Evolutionary conservation across 495 filamentous ascomycete species (phyloP).

Genomic region (Lepidopterella palustris): DNA sequence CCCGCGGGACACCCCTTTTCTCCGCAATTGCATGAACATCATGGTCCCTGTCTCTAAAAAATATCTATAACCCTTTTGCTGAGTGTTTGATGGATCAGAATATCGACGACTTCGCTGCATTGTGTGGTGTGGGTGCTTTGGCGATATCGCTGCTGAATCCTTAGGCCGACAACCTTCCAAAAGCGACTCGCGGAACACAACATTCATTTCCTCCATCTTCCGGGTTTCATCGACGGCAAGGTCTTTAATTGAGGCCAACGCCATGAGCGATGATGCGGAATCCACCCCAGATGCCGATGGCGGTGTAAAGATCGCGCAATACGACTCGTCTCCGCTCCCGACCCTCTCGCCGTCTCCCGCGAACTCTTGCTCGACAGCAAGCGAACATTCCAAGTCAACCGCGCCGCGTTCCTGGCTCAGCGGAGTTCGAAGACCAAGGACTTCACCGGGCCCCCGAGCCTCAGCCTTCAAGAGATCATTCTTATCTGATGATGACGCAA

Average conservation of each 20-base stretch:
- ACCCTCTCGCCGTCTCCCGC: constrained; percentile 2
- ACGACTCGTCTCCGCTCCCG: not conserved
- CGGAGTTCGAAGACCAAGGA: constrained; percentile 23
- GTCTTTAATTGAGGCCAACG: constrained; percentile 11
- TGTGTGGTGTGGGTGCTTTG: too few relatives aligned
- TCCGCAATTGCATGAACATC: constrained; percentile 6
- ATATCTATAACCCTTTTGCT: not conserved
- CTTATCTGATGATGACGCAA: constrained; percentile 31
- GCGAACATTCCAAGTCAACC: constrained; percentile 5
- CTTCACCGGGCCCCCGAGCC: constrained; percentile 21
- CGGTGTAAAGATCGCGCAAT: not conserved
- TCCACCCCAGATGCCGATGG: constrained; percentile 5
- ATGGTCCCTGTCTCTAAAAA: not conserved
- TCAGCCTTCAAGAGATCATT: constrained; percentile 19
- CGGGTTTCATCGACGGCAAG: not conserved
- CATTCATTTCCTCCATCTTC: not conserved
- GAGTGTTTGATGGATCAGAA: not conserved
- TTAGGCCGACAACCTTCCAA: not conserved
- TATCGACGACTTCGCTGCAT: not conserved
- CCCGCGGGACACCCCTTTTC: not conserved
- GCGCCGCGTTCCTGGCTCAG: constrained; percentile 26
- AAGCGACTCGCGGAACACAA: not conserved
- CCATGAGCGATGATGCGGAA: constrained; percentile 24
- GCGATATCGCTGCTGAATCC: not conserved
- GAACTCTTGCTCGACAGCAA: constrained; percentile 1